These are phyloP conservation scores for Claviceps sorghi DNA, from an alignment of 2,329 filamentous ascomycete genomes.

Conservation along the genomic window DNA sequence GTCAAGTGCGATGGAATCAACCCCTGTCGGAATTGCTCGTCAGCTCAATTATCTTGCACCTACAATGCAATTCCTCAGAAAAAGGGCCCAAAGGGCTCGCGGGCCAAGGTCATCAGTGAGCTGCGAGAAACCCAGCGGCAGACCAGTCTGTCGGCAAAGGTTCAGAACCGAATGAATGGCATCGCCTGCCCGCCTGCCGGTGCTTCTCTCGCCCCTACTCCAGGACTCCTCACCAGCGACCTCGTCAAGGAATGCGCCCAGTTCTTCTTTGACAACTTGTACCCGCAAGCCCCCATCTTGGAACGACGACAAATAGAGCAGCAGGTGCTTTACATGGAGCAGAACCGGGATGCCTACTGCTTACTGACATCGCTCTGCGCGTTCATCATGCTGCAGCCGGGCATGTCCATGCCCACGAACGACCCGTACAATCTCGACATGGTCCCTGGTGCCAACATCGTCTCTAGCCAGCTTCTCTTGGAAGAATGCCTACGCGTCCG, in stretches of 20 bases:
- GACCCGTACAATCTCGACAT: slow-evolving; percentile 43
- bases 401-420: slow-evolving; percentile 43
- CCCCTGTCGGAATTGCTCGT: slow-evolving; percentile 56
- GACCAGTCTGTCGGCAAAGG: slow-evolving; percentile 46
- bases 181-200: slow-evolving; percentile 33
- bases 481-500: slow-evolving; percentile 53
- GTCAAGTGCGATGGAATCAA: slow-evolving; percentile 60
- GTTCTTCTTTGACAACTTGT: slow-evolving; percentile 56
- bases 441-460: slow-evolving; percentile 43
- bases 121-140: slow-evolving; percentile 54
- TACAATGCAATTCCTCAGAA: slow-evolving; percentile 65
- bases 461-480: slow-evolving; percentile 50
- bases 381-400: slow-evolving; percentile 55
- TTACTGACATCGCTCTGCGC: slow-evolving; percentile 49
- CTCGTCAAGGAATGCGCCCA: slow-evolving; percentile 51
- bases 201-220: slow-evolving; percentile 37
- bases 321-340: slow-evolving; percentile 45
- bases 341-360: slow-evolving; percentile 48
- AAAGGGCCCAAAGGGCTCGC: slow-evolving; percentile 60
- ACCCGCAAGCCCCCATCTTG: slow-evolving; percentile 48
- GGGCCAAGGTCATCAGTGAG: slow-evolving; percentile 63
- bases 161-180: slow-evolving; percentile 45
- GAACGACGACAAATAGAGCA: slow-evolving; percentile 43
- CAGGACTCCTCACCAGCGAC: slow-evolving; percentile 45
- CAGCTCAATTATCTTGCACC: slow-evolving; percentile 53